A percentile compares a stretch with the other conserved stretches of the same genome.
phyloP scores from a whole-genome alignment of 2,329 filamentous ascomycete species.

The Penicillium sp. region DNA sequence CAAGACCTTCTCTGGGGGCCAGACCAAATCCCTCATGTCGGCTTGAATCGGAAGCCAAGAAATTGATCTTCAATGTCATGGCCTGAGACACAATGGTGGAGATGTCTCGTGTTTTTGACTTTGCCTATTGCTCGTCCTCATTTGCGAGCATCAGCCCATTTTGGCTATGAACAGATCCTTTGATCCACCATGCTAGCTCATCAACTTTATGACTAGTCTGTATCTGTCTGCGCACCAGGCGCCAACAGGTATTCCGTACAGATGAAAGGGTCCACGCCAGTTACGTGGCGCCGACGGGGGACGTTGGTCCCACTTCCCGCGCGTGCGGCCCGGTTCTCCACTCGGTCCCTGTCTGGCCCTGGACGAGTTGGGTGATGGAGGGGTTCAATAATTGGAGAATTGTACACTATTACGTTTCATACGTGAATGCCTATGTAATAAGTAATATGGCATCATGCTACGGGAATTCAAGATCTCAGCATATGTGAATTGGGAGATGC shows the following conservation, averaged over 20 bases:
- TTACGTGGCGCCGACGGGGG: not conserved
- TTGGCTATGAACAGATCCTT: not conserved
- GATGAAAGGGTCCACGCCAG: not conserved
- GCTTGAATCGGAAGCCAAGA: not conserved
- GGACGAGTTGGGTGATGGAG: not conserved
- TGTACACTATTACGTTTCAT: not conserved
- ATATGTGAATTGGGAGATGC: not conserved
- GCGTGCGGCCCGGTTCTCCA: not conserved
- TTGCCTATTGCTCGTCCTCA: not conserved
- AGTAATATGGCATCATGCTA: too few relatives aligned
- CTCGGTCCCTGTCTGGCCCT: not conserved
- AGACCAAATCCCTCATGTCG: not conserved
- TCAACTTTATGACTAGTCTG: not conserved
- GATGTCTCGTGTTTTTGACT: not conserved
- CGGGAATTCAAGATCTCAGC: not conserved
- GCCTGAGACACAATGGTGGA: not conserved
- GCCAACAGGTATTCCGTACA: not conserved
- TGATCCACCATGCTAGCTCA: not conserved
- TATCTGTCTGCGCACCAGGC: not conserved
- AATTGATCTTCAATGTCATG: not conserved
- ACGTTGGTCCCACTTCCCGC: conserved; percentile 11
- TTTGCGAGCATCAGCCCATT: not conserved
- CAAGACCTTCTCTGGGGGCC: not conserved
- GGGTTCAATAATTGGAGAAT: not conserved
- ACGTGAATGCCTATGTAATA: not conserved